Conservation (phyloP, 2,329 filamentous ascomycete species). For the Lomentospora prolificans region DNA sequence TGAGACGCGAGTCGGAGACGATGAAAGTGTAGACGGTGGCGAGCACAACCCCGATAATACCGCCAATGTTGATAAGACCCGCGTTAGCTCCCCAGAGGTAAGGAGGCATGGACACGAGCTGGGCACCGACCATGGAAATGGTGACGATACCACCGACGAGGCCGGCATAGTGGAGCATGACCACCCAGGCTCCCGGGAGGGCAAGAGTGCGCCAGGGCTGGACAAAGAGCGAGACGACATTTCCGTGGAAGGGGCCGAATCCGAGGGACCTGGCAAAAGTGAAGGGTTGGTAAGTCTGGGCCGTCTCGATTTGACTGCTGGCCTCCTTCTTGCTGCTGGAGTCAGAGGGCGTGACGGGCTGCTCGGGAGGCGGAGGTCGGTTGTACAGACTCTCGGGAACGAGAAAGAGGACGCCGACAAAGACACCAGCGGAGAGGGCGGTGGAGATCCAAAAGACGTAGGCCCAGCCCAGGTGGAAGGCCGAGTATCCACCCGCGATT, state of each 20-base stretch:
- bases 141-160: constrained; percentile 95
- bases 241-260: constrained; percentile 70
- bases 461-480: constrained; percentile 62
- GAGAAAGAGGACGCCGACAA: constrained; percentile 16
- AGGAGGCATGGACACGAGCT: constrained; percentile 71
- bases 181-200: constrained; percentile 80
- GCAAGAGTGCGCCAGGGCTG: constrained; percentile 74
- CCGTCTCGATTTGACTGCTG: constrained; percentile 37
- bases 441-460: constrained; percentile 85
- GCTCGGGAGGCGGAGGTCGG: constrained; percentile 9
- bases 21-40: constrained; percentile 67
- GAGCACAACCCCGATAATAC: constrained; percentile 74
- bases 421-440: constrained; percentile 59
- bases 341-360: not conserved
- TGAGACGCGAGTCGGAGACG: constrained; percentile 63
- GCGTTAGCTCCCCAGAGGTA: constrained; percentile 77
- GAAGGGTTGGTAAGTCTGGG: constrained; percentile 36
- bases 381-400: constrained; percentile 25
- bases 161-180: constrained; percentile 68
- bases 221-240: constrained; percentile 53
- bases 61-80: constrained; percentile 76
- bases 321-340: constrained; percentile 13
- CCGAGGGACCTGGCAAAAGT: constrained; percentile 37
- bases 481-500: constrained; percentile 80
- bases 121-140: constrained; percentile 73